A percentile compares a stretch with the other conserved stretches of the same genome.
Evolutionary conservation across 2,329 filamentous ascomycete genomes (phyloP).

Genomic region (Pyrenochaeta sp.): DNA sequence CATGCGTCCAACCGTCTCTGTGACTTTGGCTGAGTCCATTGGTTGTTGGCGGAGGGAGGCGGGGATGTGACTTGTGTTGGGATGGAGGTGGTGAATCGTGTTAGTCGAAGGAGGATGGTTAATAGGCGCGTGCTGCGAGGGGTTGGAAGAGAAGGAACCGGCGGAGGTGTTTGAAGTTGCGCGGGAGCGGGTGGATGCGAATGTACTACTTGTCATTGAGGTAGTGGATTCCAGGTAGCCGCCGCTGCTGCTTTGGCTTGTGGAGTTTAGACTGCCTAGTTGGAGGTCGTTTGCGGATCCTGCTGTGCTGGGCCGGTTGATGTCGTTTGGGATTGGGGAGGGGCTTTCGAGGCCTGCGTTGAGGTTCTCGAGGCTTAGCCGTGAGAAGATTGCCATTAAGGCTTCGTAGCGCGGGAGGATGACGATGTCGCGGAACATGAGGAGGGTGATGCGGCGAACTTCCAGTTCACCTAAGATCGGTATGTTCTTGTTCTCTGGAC

Average conservation of each 20-base stretch:
- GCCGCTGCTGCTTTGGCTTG: conserved; percentile 74
- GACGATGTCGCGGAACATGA: conserved; percentile 86
- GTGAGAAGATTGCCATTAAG: conserved; percentile 88
- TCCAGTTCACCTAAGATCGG: conserved; percentile 70
- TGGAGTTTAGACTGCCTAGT: conserved; percentile 72
- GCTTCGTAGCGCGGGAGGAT: conserved; percentile 89
- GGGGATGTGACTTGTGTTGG: conserved; percentile 24
- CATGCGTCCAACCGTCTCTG: conserved; percentile 94
- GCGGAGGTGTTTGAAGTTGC: conserved; percentile 83
- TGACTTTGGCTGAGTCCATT: conserved; percentile 74
- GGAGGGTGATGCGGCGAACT: conserved; percentile 86
- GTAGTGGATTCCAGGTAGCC: conserved; percentile 77
- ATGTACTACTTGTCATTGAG: conserved; percentile 59
- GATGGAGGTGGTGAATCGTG: conserved; percentile 26
- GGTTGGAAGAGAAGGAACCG: conserved; percentile 54
- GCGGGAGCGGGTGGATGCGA: conserved; percentile 69
- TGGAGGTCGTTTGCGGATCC: conserved; percentile 33
- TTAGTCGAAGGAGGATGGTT: neutral
- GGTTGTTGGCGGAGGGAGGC: conserved; percentile 38
- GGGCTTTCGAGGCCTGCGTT: conserved; percentile 54
- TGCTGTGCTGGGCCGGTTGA: conserved; percentile 43
- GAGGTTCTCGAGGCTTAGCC: conserved; percentile 82
- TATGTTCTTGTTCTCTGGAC: conserved; percentile 52
- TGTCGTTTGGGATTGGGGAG: conserved; percentile 31
- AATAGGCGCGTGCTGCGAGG: conserved; percentile 25